Conservation (phyloP, 2,329 filamentous ascomycete genomes). For the Epichloe brachyelytri region DNA sequence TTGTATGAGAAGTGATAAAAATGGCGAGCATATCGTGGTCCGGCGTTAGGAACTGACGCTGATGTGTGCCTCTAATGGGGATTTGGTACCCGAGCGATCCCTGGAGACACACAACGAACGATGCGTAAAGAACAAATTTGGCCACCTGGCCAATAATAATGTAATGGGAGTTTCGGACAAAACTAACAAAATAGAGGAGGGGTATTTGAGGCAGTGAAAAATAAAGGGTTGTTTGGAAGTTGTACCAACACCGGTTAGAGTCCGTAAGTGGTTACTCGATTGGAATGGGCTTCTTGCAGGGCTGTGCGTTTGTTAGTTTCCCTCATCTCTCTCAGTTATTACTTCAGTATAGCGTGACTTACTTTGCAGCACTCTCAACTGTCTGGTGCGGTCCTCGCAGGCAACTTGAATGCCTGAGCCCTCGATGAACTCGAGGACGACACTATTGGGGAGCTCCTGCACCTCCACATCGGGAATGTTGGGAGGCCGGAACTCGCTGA, state of each 20-base stretch:
- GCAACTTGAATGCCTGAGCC: slow-evolving; percentile 51
- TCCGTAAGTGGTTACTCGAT: slow-evolving; percentile 19
- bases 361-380: slow-evolving; percentile 42
- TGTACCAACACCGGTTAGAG: slow-evolving; percentile 11
- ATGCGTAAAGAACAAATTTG: background rate
- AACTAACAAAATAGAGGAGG: background rate
- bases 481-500: slow-evolving; percentile 70
- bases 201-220: background rate
- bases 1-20: background rate
- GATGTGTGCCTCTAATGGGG: background rate
- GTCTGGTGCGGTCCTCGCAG: slow-evolving; percentile 48
- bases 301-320: slow-evolving; percentile 11
- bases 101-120: background rate
- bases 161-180: background rate
- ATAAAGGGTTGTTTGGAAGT: background rate
- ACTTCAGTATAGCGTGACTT: slow-evolving; percentile 17
- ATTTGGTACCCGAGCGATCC: background rate
- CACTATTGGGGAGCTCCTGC: slow-evolving; percentile 85
- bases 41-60: background rate
- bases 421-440: slow-evolving; percentile 47
- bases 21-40: background rate
- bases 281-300: slow-evolving; percentile 24
- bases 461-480: slow-evolving; percentile 80
- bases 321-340: background rate
- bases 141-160: background rate